phyloP scores from a whole-genome alignment of 2,329 filamentous ascomycete genomes.

The Penicillium sp. region DNA sequence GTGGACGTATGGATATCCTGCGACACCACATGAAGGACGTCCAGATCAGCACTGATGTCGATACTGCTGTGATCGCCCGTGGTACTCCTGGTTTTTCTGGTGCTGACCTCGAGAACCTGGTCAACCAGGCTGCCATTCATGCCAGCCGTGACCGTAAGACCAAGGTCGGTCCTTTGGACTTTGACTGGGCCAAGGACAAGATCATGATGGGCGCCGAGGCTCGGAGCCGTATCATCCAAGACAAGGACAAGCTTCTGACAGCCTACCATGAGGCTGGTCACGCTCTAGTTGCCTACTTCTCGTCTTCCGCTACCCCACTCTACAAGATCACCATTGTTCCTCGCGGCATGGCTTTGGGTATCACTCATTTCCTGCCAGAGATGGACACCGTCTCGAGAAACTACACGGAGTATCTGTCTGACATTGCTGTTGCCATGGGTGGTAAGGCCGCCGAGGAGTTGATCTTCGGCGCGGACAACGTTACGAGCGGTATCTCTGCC shows the following conservation, averaged over 20 bases:
- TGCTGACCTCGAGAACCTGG: slow-evolving; percentile 92
- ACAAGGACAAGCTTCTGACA: slow-evolving; percentile 94
- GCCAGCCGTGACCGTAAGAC: slow-evolving; percentile 83
- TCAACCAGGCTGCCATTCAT: slow-evolving; percentile 92
- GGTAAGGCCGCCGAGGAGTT: slow-evolving; percentile 89
- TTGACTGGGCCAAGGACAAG: slow-evolving; percentile 98
- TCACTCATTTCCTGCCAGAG: slow-evolving; percentile 83
- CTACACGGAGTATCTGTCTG: slow-evolving; percentile 78
- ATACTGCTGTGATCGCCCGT: slow-evolving; percentile 78
- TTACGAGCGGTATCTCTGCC: slow-evolving; percentile 81
- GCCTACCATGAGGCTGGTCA: slow-evolving; percentile 96
- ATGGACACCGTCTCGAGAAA: slow-evolving; percentile 90
- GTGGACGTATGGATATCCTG: slow-evolving; percentile 87
- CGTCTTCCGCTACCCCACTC: slow-evolving; percentile 70
- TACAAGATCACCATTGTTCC: slow-evolving; percentile 99
- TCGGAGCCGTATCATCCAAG: slow-evolving; percentile 82
- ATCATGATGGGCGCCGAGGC: slow-evolving; percentile 95
- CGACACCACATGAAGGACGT: slow-evolving; percentile 93
- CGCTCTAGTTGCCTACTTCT: slow-evolving; percentile 83
- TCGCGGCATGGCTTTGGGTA: slow-evolving; percentile 78
- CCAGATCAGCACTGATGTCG: slow-evolving; percentile 75
- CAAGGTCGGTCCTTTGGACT: slow-evolving; percentile 73
- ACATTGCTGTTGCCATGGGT: slow-evolving; percentile 78
- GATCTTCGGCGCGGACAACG: slow-evolving; percentile 84
- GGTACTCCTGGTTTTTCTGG: slow-evolving; percentile 91